These are phyloP conservation scores for Astrephomene gubernaculifera DNA, from an alignment of 139 green algal genomes.

Conservation along the genomic window DNA sequence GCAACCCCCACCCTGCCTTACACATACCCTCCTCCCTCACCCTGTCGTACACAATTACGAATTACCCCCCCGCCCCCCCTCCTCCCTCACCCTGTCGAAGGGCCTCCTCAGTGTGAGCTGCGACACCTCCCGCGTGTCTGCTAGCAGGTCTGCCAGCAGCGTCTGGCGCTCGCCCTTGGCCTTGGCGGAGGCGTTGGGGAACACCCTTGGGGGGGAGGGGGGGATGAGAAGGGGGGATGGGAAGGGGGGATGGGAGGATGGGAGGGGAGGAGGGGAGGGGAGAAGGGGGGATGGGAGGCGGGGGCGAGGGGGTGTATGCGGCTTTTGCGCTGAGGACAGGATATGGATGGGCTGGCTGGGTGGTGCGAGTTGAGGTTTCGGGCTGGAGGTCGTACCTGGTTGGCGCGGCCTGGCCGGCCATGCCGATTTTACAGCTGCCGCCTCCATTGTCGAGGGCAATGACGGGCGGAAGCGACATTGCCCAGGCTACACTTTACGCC, in stretches of 20 bases:
- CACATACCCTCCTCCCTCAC: not conserved
- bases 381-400: slow-evolving; percentile 48
- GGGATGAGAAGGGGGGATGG: not conserved
- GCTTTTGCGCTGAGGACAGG: not conserved
- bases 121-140: slow-evolving; percentile 74
- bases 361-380: not conserved
- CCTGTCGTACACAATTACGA: not conserved
- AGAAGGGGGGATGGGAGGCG: not conserved
- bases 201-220: slow-evolving; percentile 67
- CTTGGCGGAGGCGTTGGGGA: slow-evolving; percentile 86
- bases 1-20: not conserved
- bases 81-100: slow-evolving; percentile 70
- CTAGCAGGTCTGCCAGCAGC: slow-evolving; percentile 75
- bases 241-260: not conserved
- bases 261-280: not conserved
- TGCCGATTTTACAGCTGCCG: slow-evolving; percentile 76
- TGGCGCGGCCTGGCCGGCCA: slow-evolving; percentile 64
- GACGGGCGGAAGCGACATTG: slow-evolving; percentile 63
- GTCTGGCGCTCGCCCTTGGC: slow-evolving; percentile 75
- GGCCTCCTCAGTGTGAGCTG: slow-evolving; percentile 76
- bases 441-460: slow-evolving; percentile 82
- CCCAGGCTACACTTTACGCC: no score
- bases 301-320: not conserved
- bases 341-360: not conserved
- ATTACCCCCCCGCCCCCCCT: not conserved